Evolutionary conservation across 1,284 basidiomycete species (phyloP).

Genomic region (Ustilago esculenta): DNA sequence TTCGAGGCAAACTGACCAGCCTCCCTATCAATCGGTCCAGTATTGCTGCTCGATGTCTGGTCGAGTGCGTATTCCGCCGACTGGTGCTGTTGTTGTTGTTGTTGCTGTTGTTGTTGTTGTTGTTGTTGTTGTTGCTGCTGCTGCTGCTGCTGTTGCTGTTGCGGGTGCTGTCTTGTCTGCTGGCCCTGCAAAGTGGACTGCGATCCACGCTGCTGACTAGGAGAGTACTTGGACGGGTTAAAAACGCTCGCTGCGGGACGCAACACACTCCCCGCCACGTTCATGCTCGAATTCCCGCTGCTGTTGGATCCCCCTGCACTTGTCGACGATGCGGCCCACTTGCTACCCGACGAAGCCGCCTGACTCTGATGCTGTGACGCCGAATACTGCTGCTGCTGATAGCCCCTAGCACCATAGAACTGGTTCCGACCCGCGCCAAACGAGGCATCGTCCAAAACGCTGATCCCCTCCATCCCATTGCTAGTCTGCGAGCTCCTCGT

Average conservation of each 20-base stretch:
- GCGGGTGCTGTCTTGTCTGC: conserved; percentile 8
- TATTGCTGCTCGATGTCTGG: conserved; percentile 11
- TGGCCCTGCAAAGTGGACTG: conserved; percentile 23
- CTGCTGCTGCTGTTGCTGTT: conserved; percentile 13
- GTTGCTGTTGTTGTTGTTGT: conserved; percentile 20
- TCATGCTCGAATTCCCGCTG: conserved; percentile 6
- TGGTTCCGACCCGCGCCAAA: conserved; percentile 22
- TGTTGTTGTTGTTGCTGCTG: conserved; percentile 20
- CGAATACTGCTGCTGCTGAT: conserved; percentile 12
- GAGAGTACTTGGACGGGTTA: conserved; percentile 29
- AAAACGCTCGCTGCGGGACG: conserved; percentile 37
- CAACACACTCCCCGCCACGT: conserved; percentile 19
- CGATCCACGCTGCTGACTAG: conserved; percentile 16
- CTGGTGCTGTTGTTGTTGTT: conserved; percentile 16
- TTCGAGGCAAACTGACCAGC: conserved; percentile 11
- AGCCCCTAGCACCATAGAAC: conserved; percentile 39
- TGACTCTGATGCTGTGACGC: conserved; percentile 8
- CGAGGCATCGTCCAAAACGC: conserved; percentile 31
- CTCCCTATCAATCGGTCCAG: conserved; percentile 38
- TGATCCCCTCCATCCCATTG: conserved; percentile 31
- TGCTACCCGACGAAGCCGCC: conserved; percentile 5
- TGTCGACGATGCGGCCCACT: conserved; percentile 16
- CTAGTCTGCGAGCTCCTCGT: conserved; percentile 20
- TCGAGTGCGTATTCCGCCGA: conserved; percentile 6
- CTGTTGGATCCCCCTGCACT: conserved; percentile 3